Percentiles rank a stretch among this genome's conserved stretches.
Evolutionary conservation across 352 stramenopile genomes (phyloP).

Genomic region (Phytophthora litchii): DNA sequence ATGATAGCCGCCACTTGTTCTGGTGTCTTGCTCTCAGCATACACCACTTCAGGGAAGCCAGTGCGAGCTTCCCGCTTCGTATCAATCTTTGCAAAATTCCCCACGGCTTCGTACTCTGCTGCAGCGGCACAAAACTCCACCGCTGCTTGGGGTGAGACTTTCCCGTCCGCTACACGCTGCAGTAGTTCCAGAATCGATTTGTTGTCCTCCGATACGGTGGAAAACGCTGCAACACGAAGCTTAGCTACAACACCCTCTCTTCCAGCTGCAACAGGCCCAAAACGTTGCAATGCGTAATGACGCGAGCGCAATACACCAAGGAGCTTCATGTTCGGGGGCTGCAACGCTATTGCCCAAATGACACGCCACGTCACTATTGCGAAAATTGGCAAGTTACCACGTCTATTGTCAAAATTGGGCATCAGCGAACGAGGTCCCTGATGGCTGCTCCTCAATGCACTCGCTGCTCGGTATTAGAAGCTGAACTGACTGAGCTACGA

Average conservation of each 20-base stretch:
- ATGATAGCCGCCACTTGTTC: constrained; percentile 92
- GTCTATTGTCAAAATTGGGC: constrained; percentile 21
- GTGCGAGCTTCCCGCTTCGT: constrained; percentile 86
- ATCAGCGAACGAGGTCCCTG: constrained; percentile 1
- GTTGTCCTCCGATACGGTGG: constrained; percentile 29
- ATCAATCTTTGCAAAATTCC: constrained; percentile 87
- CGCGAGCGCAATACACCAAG: constrained; percentile 9
- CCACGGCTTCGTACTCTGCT: constrained; percentile 59
- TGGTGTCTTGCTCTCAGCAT: constrained; percentile 93
- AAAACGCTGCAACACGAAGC: constrained; percentile 9
- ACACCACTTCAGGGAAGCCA: constrained; percentile 96
- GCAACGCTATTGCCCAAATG: neutral
- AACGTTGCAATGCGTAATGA: constrained; percentile 13
- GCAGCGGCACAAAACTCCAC: constrained; percentile 30
- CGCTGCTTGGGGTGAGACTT: constrained; percentile 41
- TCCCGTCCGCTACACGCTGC: constrained; percentile 59
- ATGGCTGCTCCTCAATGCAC: constrained; percentile 16
- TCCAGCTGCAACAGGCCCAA: constrained; percentile 1
- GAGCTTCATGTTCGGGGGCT: constrained; percentile 13
- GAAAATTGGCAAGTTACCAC: constrained; percentile 9
- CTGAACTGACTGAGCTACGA: constrained; percentile 31
- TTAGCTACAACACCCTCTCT: constrained; percentile 1
- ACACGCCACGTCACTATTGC: constrained; percentile 25
- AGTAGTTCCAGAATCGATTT: constrained; percentile 52
- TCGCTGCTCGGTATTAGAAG: constrained; percentile 34